Percentiles rank a stretch among this genome's conserved stretches.
Evolutionary conservation across 768 basidiomycete genomes (phyloP).

Genomic region (Paxillus rubicundulus): DNA sequence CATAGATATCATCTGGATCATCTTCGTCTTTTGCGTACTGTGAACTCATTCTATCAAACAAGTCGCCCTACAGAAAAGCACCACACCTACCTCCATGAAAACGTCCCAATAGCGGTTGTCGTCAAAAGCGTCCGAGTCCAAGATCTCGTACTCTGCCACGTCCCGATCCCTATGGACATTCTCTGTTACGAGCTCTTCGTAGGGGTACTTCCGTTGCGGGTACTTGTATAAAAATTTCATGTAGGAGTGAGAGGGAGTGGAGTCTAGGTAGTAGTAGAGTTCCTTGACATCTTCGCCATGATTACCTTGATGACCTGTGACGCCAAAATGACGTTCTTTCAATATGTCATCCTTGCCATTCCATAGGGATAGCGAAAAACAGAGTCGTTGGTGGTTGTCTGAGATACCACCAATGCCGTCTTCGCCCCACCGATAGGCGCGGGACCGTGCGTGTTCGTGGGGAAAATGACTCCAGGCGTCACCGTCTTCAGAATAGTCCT

Average conservation of each 20-base stretch:
- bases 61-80: slow-evolving; percentile 4
- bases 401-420: slow-evolving; percentile 97
- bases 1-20: slow-evolving; percentile 80
- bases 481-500: slow-evolving; percentile 96
- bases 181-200: slow-evolving; percentile 89
- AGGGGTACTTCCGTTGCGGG: slow-evolving; percentile 88
- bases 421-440: slow-evolving; percentile 98
- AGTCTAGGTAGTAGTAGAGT: slow-evolving; percentile 97
- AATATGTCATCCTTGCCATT: slow-evolving; percentile 92
- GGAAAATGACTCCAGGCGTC: slow-evolving; percentile 97
- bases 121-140: slow-evolving; percentile 90
- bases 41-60: slow-evolving; percentile 31
- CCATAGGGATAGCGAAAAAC: slow-evolving; percentile 90
- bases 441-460: slow-evolving; percentile 87
- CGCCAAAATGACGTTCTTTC: slow-evolving; percentile 95
- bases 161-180: slow-evolving; percentile 79
- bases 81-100: slow-evolving; percentile 80
- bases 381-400: slow-evolving; percentile 94
- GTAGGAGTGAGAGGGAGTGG: slow-evolving; percentile 98
- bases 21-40: slow-evolving; percentile 98
- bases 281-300: slow-evolving; percentile 99
- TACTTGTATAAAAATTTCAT: slow-evolving; percentile 99
- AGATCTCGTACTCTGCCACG: slow-evolving; percentile 88
- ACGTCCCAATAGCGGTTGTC: slow-evolving; percentile 98
- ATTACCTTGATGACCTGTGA: slow-evolving; percentile 96